Conservation (phyloP, 2,329 filamentous ascomycete genomes). For the Monilinia fructicola region DNA sequence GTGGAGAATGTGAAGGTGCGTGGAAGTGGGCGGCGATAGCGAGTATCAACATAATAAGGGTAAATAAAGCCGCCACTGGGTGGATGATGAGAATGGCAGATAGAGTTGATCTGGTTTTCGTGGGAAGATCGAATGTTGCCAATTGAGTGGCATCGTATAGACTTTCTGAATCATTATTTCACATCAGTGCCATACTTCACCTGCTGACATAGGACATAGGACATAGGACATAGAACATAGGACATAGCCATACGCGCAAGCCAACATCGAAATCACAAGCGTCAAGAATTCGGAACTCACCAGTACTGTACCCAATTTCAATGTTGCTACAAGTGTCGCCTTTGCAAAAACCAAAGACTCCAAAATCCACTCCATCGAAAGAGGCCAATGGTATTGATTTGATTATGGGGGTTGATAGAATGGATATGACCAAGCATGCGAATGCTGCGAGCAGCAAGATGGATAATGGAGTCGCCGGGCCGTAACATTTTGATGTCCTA, state of each 20-base stretch:
- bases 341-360: slow-evolving; percentile 88
- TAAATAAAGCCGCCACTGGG: slow-evolving; percentile 83
- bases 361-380: slow-evolving; percentile 76
- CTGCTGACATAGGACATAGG: background rate
- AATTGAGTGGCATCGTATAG: slow-evolving; percentile 34
- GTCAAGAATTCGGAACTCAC: slow-evolving; percentile 47
- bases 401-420: slow-evolving; percentile 89
- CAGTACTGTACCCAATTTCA: slow-evolving; percentile 80
- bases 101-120: slow-evolving; percentile 59
- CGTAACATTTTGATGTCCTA: slow-evolving; percentile 58
- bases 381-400: slow-evolving; percentile 79
- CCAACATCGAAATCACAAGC: background rate
- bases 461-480: slow-evolving; percentile 88
- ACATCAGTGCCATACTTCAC: slow-evolving; percentile 8
- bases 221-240: too few species aligned
- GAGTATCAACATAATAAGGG: slow-evolving; percentile 79
- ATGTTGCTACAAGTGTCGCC: slow-evolving; percentile 65
- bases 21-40: slow-evolving; percentile 83
- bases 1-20: slow-evolving; percentile 81
- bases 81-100: slow-evolving; percentile 90
- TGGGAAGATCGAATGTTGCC: slow-evolving; percentile 56
- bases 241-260: slow-evolving; percentile 11
- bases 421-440: slow-evolving; percentile 77
- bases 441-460: slow-evolving; percentile 85
- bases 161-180: slow-evolving; percentile 28